Evolutionary conservation across 2,329 filamentous ascomycete genomes (phyloP), one percentile per base, ranked within the genome.

Genomic region (Onygenales sp.): DNA sequence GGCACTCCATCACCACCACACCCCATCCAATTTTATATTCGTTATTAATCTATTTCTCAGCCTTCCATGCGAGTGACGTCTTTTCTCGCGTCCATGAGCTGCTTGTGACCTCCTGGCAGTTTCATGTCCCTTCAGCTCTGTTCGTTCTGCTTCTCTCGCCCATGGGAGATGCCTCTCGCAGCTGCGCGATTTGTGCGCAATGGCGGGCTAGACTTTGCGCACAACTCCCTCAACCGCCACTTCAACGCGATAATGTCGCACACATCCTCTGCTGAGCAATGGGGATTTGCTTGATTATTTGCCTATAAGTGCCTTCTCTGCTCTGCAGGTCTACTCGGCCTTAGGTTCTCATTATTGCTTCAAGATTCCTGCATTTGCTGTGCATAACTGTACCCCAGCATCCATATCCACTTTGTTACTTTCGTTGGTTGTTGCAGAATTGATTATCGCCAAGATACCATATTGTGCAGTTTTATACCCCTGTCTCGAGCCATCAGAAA

Each of bases 121-220:
- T 35, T 47, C 50, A 36, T 11, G 50, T 35, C 11, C 32, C 27
- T 47, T 43, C 39, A 14, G n/a, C 43, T 17, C 14, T 13, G 5
- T 51, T 33, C 46, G 17, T 38, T 21, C 7, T 13, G 21, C 31
- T 50, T 21, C 41, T 42, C 27, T 36, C 35, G 36, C n/a, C 8
- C 38, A 17, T n/a, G 36, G 11, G n/a, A 27, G 21, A 32, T 6
- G 14, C 54, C 21, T 21, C 14, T 51, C 46, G 36, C 27, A 11
- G 39, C 11, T 57, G 57, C 57, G 57, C 48, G 41, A 57, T 58
- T 58, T 58, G 57, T 58, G 57, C 57, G 46, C 21, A 27, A 27
- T 17, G 27, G n/a, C 21, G 31, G 48, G 7, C n/a, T 13, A 43
- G 21, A 13, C 9, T 14, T 14, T 32, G 10, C 13, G 48, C 48